Evolutionary conservation across 192 early-diverging fungal species (phyloP), one percentile per base, ranked within the genome.

Genomic region (Coemansia sp.): DNA sequence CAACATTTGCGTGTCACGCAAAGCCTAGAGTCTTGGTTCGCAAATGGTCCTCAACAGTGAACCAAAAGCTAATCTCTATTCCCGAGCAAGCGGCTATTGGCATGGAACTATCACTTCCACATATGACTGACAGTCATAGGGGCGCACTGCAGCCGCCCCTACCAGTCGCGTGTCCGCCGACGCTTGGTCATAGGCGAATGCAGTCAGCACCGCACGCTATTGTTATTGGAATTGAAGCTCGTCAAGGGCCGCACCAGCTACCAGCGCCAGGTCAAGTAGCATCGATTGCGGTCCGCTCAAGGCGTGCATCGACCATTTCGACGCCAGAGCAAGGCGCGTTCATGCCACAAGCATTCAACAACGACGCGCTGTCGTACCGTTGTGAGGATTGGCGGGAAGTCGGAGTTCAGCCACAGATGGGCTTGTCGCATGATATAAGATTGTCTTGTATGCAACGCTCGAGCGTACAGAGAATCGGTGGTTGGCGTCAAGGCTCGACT

Each of bases 291-390:
- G 18, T 39, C 20, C 59, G 59, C 20, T 16, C 18, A 44, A 69
- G 55, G 67, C 73, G 73, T 2, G 73, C 73, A 11, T 75, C 67
- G 16, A 75, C 73, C 4, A 55, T 75, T 27, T 75, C 73, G 29
- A 39, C 63, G 3, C 38, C 44, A 5, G 30, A 11, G 3, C 22
- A 8, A 16, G 4, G 62, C 8, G 18, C 39, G 40, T 24, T 41
- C 15, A 12, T 12, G 1, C 40, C 3, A 41, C 34, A 41, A 41
- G 40, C 40, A 2, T 7, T 15, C 40, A 41, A 15, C 40, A 41
- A 8, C 5, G 34, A 35, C 8, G 39, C 38, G 39, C 15, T 47
- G 18, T 16, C 44, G n/a, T 47, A 47, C 44, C 18, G 15, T 47
- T 47, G 16, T 27, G 50, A 53, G 50, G 24, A 53, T 53, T 24